Evolutionary conservation across 495 filamentous ascomycete genomes (phyloP).

Genomic region (Monascus purpureus): DNA sequence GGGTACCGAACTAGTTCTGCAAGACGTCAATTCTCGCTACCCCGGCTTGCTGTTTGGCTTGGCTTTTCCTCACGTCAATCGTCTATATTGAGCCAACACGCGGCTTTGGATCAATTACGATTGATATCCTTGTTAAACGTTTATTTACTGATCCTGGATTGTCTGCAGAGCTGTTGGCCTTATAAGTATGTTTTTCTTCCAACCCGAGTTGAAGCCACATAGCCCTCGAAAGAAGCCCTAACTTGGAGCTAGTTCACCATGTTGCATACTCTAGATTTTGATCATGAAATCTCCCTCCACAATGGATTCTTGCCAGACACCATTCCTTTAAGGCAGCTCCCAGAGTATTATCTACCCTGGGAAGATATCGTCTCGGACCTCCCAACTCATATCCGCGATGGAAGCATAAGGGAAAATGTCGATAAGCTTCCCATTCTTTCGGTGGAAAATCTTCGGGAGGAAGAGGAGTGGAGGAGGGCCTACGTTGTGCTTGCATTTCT

Average conservation of each 20-base stretch:
- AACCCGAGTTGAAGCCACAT: too few relatives aligned
- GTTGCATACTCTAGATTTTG: conserved; percentile 58
- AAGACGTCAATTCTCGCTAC: too few relatives aligned
- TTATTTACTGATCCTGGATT: too few relatives aligned
- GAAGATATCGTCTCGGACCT: conserved; percentile 65
- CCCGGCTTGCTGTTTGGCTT: too few relatives aligned
- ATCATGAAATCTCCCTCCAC: conserved; percentile 69
- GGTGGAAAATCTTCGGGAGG: conserved; percentile 55
- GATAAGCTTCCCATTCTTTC: conserved; percentile 66
- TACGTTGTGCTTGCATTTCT: conserved; percentile 79
- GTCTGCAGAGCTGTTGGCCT: too few relatives aligned
- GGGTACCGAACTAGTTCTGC: too few relatives aligned
- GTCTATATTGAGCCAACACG: too few relatives aligned
- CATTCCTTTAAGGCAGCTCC: conserved; percentile 57
- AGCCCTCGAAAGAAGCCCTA: conserved; percentile 1
- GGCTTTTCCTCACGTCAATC: too few relatives aligned
- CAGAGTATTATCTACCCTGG: conserved; percentile 86
- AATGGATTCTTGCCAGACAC: conserved; percentile 80
- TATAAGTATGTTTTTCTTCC: too few relatives aligned
- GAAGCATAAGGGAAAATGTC: conserved; percentile 57
- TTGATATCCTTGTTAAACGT: too few relatives aligned
- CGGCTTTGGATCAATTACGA: too few relatives aligned
- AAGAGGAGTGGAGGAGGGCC: conserved; percentile 83
- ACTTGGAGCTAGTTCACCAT: conserved; percentile 38
- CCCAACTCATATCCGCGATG: conserved; percentile 61